Evolutionary conservation across 768 basidiomycete species (phyloP).

Genomic region (Suillus spraguei): DNA sequence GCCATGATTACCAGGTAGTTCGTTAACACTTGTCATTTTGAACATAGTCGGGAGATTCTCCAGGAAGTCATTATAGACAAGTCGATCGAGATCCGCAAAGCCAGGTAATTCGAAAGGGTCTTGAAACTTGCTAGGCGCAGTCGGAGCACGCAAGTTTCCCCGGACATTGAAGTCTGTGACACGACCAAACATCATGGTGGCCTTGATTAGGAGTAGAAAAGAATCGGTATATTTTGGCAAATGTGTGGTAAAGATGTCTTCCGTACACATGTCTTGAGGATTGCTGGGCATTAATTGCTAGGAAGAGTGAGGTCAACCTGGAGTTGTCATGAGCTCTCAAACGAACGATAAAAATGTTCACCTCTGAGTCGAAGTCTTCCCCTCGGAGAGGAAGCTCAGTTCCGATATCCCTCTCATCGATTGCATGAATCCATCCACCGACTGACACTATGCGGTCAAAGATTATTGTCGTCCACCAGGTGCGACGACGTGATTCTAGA

Average conservation of each 20-base stretch:
- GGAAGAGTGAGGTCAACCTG: background rate
- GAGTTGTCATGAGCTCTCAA: constrained; percentile 18
- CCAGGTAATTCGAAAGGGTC: constrained; percentile 70
- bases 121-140: constrained; percentile 68
- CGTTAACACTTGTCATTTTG: constrained; percentile 57
- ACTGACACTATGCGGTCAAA: constrained; percentile 83
- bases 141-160: constrained; percentile 66
- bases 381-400: constrained; percentile 80
- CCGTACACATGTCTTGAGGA: constrained; percentile 68
- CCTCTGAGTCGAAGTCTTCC: constrained; percentile 77
- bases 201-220: constrained; percentile 79
- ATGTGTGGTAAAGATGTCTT: constrained; percentile 70
- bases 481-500: constrained; percentile 75
- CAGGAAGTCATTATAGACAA: constrained; percentile 69
- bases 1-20: constrained; percentile 54
- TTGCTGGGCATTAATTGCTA: constrained; percentile 68
- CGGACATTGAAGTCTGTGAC: constrained; percentile 88
- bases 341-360: constrained; percentile 33
- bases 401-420: constrained; percentile 83
- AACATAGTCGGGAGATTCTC: constrained; percentile 68
- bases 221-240: constrained; percentile 80
- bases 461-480: constrained; percentile 91
- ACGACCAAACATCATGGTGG: constrained; percentile 81
- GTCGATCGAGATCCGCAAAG: constrained; percentile 69
- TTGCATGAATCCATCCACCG: constrained; percentile 85